Evolutionary conservation across 441 rosid genomes (phyloP).

Genomic region (Jatropha multifida): DNA sequence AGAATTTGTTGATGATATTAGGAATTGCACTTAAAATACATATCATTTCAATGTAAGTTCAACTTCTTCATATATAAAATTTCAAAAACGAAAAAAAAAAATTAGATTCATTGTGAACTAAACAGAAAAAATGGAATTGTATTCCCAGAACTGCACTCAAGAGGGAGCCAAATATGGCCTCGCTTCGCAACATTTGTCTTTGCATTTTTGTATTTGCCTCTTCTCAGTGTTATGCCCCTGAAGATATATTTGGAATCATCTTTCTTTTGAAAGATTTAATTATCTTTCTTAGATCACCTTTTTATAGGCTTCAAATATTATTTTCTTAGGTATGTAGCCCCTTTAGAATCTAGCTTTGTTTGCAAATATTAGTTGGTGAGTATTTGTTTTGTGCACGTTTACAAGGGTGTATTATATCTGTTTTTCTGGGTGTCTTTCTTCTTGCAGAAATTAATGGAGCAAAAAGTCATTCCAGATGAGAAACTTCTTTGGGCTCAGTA

Average conservation of each 20-base stretch:
- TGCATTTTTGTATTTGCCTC: not conserved
- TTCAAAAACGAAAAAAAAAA: too few relatives aligned
- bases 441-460: slow-evolving; percentile 50
- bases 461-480: slow-evolving; percentile 46
- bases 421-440: not conserved
- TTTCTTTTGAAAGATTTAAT: not conserved
- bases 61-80: too few relatives aligned
- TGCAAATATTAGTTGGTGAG: slow-evolving; percentile 30
- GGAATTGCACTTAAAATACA: not conserved
- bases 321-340: slow-evolving; percentile 74
- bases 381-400: not conserved
- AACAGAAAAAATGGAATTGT: too few relatives aligned
- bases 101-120: too few relatives aligned
- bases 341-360: slow-evolving; percentile 57
- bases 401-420: not conserved
- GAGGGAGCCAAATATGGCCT: too few relatives aligned
- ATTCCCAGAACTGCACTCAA: too few relatives aligned
- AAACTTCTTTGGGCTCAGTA: slow-evolving; percentile 45
- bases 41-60: too few relatives aligned
- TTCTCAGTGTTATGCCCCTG: not conserved
- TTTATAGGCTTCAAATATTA: slow-evolving; percentile 62
- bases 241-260: too few relatives aligned
- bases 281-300: not conserved
- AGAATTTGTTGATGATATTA: not conserved
- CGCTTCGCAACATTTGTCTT: not conserved